Base-by-base conservation (phyloP, 164 flowering plant genomes). In the Tetracentron sinense region DNA sequence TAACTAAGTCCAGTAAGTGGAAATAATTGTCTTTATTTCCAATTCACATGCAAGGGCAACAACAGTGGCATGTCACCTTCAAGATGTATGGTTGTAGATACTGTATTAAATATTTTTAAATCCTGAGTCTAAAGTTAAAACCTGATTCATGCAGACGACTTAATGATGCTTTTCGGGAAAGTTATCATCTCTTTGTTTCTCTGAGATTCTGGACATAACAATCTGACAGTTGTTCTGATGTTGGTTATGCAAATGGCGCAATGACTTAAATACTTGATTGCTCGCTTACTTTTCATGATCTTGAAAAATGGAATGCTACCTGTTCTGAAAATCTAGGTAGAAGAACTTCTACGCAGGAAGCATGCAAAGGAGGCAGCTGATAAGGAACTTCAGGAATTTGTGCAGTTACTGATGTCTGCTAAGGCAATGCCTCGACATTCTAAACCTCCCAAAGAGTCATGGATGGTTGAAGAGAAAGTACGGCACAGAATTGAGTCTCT, bases 361-460 rank as follows among this genome's bases (percentile, higher is more conserved):
- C 72, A 62, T 69, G 85, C 85, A 35, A 81, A 80, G 75, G 97
- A 85, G 73, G 87, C 77, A 60, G 89, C 88, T 58, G 94, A 88
- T 60, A 90, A 77, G 78, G 96, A 93, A 71, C 77, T 90, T 56
- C 82, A 84, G 72, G 92, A 88, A 69, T 87, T 93, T 79, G 73
- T 81, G 7, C 76, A 76, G 67, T 58, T 89, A 58, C 72, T 93
- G 58, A 79, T 25, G 67, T 83, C 96, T 61, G 91, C 91, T n/a
- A 85, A 81, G 80, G 76, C 66, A 58, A 74, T 78, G 87, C 83
- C 92, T 73, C 56, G 61, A n/a, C 60, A 72, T 69, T 69, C 79
- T 46, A 93, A 90, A 70, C 96, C 94, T 61, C 69, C 85, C 47
- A 90, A 87, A 73, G 79, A 79, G 54, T 76, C 82, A 12, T 93